phyloP scores from a whole-genome alignment of 768 basidiomycete genomes.

The Mycena belliarum region DNA sequence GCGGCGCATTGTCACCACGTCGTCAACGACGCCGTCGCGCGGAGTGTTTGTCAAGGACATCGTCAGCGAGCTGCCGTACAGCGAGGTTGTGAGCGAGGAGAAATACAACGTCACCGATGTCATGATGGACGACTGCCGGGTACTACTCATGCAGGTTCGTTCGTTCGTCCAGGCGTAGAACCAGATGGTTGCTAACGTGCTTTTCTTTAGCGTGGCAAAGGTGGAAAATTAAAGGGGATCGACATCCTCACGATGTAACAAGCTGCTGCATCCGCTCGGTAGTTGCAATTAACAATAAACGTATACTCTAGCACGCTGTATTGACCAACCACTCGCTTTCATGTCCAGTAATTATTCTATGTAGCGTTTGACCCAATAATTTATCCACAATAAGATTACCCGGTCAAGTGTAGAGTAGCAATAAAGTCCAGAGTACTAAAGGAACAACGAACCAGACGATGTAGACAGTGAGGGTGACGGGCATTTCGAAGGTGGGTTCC shows the following conservation, averaged over 20 bases:
- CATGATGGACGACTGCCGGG: conserved; percentile 56
- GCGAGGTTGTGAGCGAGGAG: conserved; percentile 50
- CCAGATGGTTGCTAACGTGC: neutral
- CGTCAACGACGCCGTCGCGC: conserved; percentile 42
- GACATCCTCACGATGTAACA: conserved; percentile 46
- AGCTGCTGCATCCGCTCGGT: neutral
- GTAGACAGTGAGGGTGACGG: neutral
- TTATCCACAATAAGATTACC: neutral
- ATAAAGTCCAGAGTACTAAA: conserved; percentile 5
- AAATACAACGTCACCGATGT: conserved; percentile 53
- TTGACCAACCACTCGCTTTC: neutral
- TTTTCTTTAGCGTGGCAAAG: conserved; percentile 34
- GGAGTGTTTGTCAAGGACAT: conserved; percentile 51
- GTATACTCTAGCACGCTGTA: neutral
- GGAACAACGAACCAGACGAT: conserved; percentile 4
- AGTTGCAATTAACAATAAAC: neutral
- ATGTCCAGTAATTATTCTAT: neutral
- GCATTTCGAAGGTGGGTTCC: neutral
- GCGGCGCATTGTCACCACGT: conserved; percentile 39
- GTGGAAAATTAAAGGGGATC: conserved; percentile 40
- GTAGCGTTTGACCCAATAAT: neutral
- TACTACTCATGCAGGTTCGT: conserved; percentile 49
- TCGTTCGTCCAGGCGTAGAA: neutral
- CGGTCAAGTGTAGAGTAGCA: conserved; percentile 21
- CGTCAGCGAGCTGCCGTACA: conserved; percentile 50